Evolutionary conservation across 805 yeast genomes (phyloP).

Genomic region (Kodamaea neixiangensis): DNA sequence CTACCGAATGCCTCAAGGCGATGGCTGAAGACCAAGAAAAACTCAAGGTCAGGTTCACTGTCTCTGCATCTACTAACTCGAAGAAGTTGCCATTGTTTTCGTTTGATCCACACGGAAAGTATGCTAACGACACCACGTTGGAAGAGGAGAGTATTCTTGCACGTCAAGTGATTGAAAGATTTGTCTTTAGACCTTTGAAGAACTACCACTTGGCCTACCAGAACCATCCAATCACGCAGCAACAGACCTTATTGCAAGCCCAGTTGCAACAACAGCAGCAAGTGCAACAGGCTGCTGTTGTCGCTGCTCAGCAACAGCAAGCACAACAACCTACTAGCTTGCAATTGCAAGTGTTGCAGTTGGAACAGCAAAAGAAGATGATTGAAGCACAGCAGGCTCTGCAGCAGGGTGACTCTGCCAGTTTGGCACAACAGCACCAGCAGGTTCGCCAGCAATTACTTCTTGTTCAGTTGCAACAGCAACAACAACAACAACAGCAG

Average conservation of each 20-base stretch:
- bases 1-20: constrained; percentile 42
- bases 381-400: constrained; percentile 14
- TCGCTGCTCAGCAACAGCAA: constrained; percentile 16
- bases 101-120: constrained; percentile 35
- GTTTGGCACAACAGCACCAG: constrained; percentile 16
- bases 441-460: constrained; percentile 22
- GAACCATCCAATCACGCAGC: constrained; percentile 43
- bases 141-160: constrained; percentile 39
- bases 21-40: constrained; percentile 39
- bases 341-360: constrained; percentile 33
- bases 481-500: constrained; percentile 43
- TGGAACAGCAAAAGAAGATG: constrained; percentile 26
- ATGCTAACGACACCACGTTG: constrained; percentile 34
- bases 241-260: constrained; percentile 32
- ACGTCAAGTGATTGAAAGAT: constrained; percentile 43
- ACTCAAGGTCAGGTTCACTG: constrained; percentile 40
- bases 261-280: constrained; percentile 30
- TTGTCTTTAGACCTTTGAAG: constrained; percentile 42
- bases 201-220: constrained; percentile 48
- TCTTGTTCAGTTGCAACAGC: constrained; percentile 32
- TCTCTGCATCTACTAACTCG: constrained; percentile 12
- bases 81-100: constrained; percentile 50
- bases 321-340: constrained; percentile 9
- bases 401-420: constrained; percentile 12
- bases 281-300: constrained; percentile 22